Base-by-base conservation (phyloP, 2,329 filamentous ascomycete genomes). In the Colletotrichum tropicicola region DNA sequence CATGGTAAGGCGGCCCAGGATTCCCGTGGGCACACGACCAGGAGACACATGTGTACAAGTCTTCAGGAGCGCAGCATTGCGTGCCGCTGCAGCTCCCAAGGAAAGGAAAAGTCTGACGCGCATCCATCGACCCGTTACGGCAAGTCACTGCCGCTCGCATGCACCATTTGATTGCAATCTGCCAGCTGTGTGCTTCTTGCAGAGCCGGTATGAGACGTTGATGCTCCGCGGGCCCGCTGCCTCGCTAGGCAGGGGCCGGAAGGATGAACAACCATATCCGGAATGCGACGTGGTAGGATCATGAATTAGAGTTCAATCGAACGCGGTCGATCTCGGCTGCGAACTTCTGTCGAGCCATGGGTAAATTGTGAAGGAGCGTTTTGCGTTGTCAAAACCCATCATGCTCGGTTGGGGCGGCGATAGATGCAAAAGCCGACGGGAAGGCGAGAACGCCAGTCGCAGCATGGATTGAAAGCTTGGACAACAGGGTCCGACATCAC, bases 191-290 rank as follows among this genome's bases (percentile, higher is more conserved):
- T 35, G n/a, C 21, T 49, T 32, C 57, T 48, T 35, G 47, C 55
- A 60, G 55, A 60, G 45, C 48, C 39, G 35, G 48, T 30, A 48
- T 43, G 44, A 54, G 48, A 61, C 48, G 43, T 55, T 39, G 47
- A 27, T 25, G 49, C 17, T 17, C 48, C 58, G 43, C 28, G 30
- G 43, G 32, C 15, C 58, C 30, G 32, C 41, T 37, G 45, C 27
- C 15, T 30, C 3, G 27, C 60, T 44, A 53, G n/a, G 43, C 61
- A 54, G 51, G 60, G 61, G 28, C 48, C 56, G 43, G 61, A 65
- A 65, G 48, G 56, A 44, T 25, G 48, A 65, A 54, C 21, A 51
- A 49, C 56, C 32, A 37, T 28, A 61, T 44, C 41, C 57, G 49
- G 35, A 19, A 65, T 65, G 28, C 56, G 49, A 39, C 43, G 43